These are phyloP conservation scores for Cladosporium sp. DNA, from an alignment of 2,329 filamentous ascomycete genomes.

Conservation along the genomic window DNA sequence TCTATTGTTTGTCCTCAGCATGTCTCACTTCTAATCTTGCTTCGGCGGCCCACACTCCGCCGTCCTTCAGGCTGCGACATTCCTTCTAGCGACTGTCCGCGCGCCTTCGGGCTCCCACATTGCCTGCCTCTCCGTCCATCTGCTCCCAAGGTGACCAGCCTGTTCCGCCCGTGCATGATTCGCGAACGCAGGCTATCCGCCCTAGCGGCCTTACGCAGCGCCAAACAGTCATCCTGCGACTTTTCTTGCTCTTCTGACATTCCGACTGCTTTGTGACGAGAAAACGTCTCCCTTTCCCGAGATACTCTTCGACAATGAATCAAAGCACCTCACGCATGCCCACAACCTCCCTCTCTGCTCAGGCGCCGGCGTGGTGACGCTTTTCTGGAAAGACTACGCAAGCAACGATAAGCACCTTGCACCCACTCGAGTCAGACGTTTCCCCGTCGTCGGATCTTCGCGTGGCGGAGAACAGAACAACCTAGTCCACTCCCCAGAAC, in stretches of 20 bases:
- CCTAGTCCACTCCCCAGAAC: neutral
- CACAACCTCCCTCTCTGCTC: conserved; percentile 11
- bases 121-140: neutral
- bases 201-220: conserved; percentile 23
- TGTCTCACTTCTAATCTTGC: conserved; percentile 16
- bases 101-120: conserved; percentile 12
- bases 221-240: conserved; percentile 31
- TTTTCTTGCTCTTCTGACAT: conserved; percentile 16
- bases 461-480: conserved; percentile 9
- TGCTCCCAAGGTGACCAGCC: conserved; percentile 1
- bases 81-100: neutral
- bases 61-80: conserved; percentile 9
- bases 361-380: conserved; percentile 13
- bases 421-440: conserved; percentile 2
- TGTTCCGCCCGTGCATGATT: conserved; percentile 25
- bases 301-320: conserved; percentile 29
- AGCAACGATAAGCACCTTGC: neutral
- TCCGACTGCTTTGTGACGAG: conserved; percentile 23
- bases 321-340: conserved; percentile 16
- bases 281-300: conserved; percentile 23
- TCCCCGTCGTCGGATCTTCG: conserved; percentile 7
- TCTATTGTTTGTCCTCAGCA: conserved; percentile 17
- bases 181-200: conserved; percentile 22
- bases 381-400: neutral
- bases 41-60: conserved; percentile 2